These are phyloP conservation scores for Xerocomus minutiporus DNA, from an alignment of 1,284 basidiomycete genomes.

Conservation along the genomic window DNA sequence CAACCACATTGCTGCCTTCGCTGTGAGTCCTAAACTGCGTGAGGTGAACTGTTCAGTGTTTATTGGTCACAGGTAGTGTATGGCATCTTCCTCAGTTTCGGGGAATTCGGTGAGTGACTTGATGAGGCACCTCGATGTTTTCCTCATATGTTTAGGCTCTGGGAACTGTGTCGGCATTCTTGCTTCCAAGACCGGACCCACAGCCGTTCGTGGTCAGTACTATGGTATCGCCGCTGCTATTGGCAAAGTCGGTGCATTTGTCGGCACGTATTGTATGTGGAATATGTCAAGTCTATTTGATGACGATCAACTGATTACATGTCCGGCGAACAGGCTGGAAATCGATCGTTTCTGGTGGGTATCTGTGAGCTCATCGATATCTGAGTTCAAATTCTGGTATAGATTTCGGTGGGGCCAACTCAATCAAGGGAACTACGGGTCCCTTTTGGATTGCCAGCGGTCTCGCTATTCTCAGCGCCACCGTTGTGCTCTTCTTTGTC, in stretches of 20 bases:
- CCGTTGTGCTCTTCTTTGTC: constrained; percentile 73
- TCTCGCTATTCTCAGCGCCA: constrained; percentile 76
- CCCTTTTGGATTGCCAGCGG: constrained; percentile 80
- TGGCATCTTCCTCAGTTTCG: constrained; percentile 85
- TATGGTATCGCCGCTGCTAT: constrained; percentile 84
- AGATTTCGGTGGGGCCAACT: constrained; percentile 57
- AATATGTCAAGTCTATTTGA: neutral
- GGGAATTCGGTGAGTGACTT: constrained; percentile 56
- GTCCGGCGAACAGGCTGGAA: constrained; percentile 51
- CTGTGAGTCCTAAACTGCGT: constrained; percentile 40
- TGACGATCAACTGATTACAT: constrained; percentile 9
- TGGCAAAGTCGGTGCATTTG: constrained; percentile 88
- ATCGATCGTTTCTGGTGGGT: constrained; percentile 57
- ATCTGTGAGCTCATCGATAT: neutral
- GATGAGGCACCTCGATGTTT: neutral
- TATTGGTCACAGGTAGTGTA: constrained; percentile 59
- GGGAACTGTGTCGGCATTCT: constrained; percentile 80
- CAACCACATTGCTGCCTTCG: constrained; percentile 72
- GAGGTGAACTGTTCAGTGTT: neutral
- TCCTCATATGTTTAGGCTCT: constrained; percentile 43
- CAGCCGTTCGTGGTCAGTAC: constrained; percentile 81
- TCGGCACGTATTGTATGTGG: constrained; percentile 68
- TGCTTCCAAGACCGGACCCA: constrained; percentile 79
- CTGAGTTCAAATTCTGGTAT: constrained; percentile 18
- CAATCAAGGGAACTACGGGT: constrained; percentile 62